Base-by-base conservation (phyloP, 345 rosid species). In the Salix udensis region DNA sequence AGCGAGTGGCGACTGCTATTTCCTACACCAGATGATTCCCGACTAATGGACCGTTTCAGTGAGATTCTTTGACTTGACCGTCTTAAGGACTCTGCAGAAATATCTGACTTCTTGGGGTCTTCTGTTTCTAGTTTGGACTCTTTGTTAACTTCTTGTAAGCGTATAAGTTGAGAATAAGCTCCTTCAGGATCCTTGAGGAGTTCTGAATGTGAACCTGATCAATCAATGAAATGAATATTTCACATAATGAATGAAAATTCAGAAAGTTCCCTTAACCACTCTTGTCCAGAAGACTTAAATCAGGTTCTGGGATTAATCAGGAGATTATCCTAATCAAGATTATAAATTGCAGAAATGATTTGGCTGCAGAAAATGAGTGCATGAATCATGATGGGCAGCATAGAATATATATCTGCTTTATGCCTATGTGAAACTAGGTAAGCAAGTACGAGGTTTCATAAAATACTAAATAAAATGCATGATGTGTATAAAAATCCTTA, bases 91-190 rank as follows among this genome's bases (percentile, higher is more conserved):
- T 74, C 78, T 3, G 60, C 2, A 60, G 50, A n/a, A 24, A 71
- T 65, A n/a, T 76, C 65, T 64, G 68, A 24, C n/a, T 24, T 61
- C 50, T 48, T 77, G 19, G 78, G 78, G 13, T 75, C 88, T 52
- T 88, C 94, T 6, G 71, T 71, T 9, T 83, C 42, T 4, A 84
- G 75, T 70, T 88, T 88, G 0, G 87, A 46, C 26, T 69, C 86
- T 78, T 76, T 85, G 23, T 79, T 87, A 31, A 80, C 87, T 82
- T 94, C 97, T 79, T 94, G 98, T 62, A 91, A 80, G 23, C 85
- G 91, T 73, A 91, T 86, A n/a, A 92, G 97, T 77, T 92, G 97
- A 72, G 95, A 85, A 77, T 92, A 94, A 6, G 97, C 94, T 76
- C 98, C 97, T 34, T 87, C 89, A 6, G 95, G 90, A 83, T 94